Evolutionary conservation across 352 stramenopile species (phyloP).

Genomic region (Phytophthora agathidicida): DNA sequence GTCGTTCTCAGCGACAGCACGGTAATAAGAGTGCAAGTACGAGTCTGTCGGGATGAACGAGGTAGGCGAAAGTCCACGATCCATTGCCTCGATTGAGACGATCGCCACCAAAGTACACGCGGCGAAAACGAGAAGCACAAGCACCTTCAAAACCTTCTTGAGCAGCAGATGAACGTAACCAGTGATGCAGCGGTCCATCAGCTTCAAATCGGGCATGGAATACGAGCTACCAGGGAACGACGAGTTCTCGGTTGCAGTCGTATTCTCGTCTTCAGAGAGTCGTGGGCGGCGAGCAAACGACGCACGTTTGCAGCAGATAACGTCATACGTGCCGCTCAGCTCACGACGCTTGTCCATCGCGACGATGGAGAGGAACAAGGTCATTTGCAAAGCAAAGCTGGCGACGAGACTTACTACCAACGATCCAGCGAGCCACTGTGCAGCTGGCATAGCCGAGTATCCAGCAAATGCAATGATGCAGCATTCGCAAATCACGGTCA

Average conservation of each 20-base stretch:
- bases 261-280: constrained; percentile 38
- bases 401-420: constrained; percentile 48
- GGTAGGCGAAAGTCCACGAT: constrained; percentile 55
- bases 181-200: constrained; percentile 51
- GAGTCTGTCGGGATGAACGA: constrained; percentile 65
- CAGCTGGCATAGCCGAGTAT: constrained; percentile 70
- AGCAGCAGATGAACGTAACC: constrained; percentile 51
- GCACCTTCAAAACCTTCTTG: constrained; percentile 54
- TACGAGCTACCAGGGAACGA: constrained; percentile 37
- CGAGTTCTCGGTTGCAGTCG: constrained; percentile 32
- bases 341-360: constrained; percentile 76
- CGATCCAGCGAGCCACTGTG: constrained; percentile 69
- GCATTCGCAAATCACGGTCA: constrained; percentile 53
- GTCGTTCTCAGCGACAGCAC: constrained; percentile 49
- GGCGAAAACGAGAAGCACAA: constrained; percentile 62
- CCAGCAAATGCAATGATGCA: constrained; percentile 55
- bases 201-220: constrained; percentile 22
- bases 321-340: constrained; percentile 58
- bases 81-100: constrained; percentile 50
- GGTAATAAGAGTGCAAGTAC: constrained; percentile 64
- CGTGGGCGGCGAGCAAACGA: constrained; percentile 25
- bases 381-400: constrained; percentile 72
- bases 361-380: constrained; percentile 65
- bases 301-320: constrained; percentile 56
- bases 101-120: constrained; percentile 56